Base-by-base conservation (phyloP, 768 basidiomycete genomes). In the Suillus occidentalis region DNA sequence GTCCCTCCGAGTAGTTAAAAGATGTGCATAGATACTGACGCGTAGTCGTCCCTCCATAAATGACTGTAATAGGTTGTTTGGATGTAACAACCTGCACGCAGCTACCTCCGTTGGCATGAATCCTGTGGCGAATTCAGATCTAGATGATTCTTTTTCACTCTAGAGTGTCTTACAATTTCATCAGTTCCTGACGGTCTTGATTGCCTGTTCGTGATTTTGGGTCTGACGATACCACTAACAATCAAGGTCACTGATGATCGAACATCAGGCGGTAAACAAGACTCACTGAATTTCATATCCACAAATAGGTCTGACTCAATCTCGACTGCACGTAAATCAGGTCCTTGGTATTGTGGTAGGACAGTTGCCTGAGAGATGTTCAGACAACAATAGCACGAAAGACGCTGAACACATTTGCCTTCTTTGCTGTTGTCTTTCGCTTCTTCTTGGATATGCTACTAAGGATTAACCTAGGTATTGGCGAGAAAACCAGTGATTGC, bases 231-330 rank as follows among this genome's bases (percentile, higher is more conserved):
- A 94, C 88, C 74, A 91, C 92, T 94, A 63, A n/a, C 34, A 66
- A 57, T 55, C 60, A 68, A 61, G 42, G 42, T 56, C 56, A 53
- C 16, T 55, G 9, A 43, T 5, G 16, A 39, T 42, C 25, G 16
- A 22, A 45, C 31, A 64, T 22, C 20, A 20, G 45, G 4, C 45
- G 6, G 50, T 8, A 20, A 43, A 16, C 4, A 31, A 9, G 37
- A 80, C 90, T 71, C 61, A 96, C 96, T 88, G 72, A 98, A 97
- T 61, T 83, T 91, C 78, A 89, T 82, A 31, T 84, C 90, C 16
- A 85, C 78, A 70, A 99, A 94, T 20, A 97, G 73, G 34, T 87
- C 78, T 6, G 85, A 85, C 68, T 89, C 82, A 7, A 88, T 81
- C 45, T 83, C 67, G 25, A 94, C 81, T 8, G 85, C 84, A 68